phyloP scores from a whole-genome alignment of 495 filamentous ascomycete species.

The Baudoinia panamericana region DNA sequence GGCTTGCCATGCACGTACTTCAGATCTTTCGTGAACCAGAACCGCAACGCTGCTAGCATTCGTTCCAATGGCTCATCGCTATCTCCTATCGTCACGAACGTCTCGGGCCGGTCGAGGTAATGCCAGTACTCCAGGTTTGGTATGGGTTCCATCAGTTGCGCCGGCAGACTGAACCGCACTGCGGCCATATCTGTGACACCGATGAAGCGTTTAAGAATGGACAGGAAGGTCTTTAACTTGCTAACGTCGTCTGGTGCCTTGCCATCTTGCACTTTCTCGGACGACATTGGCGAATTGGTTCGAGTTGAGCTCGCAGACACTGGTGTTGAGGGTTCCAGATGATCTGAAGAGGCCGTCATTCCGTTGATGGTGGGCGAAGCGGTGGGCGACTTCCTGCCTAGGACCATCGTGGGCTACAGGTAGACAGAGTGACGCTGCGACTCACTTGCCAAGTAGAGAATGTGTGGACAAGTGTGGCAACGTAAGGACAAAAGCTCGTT shows the following conservation, averaged over 20 bases:
- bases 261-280: constrained; percentile 31
- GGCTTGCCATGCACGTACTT: constrained; percentile 98
- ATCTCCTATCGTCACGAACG: constrained; percentile 90
- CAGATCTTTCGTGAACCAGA: constrained; percentile 98
- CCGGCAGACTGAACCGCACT: constrained; percentile 88
- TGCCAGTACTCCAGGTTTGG: constrained; percentile 99
- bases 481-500: too few relatives aligned
- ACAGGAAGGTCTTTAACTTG: constrained; percentile 71
- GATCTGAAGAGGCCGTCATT: background rate
- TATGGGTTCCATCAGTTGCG: constrained; percentile 86
- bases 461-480: too few relatives aligned
- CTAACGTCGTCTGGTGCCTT: constrained; percentile 65
- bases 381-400: background rate
- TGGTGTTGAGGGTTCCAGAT: background rate
- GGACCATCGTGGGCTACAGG: constrained; percentile 2
- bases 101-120: constrained; percentile 89
- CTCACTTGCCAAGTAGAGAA: too few relatives aligned
- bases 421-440: too few relatives aligned
- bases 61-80: constrained; percentile 82
- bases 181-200: constrained; percentile 90
- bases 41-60: constrained; percentile 82
- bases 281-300: constrained; percentile 1
- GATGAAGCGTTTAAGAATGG: constrained; percentile 79
- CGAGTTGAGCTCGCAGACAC: background rate
- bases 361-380: constrained; percentile 1